Conservation (phyloP, 1,139 yeast genomes). For the Citeromyces siamensis region DNA sequence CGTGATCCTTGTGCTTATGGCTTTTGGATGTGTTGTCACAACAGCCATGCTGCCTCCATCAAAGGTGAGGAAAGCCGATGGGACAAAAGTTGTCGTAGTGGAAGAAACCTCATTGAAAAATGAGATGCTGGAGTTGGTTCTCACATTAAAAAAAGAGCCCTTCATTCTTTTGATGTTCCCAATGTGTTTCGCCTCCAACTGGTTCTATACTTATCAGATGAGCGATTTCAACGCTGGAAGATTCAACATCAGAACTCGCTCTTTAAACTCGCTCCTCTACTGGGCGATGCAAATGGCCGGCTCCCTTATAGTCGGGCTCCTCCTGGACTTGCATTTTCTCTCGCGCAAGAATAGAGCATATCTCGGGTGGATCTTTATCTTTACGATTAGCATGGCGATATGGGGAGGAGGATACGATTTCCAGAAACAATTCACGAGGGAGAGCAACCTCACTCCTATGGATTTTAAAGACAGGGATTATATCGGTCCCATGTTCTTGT, state of each 20-base stretch:
- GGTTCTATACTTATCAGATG: constrained; percentile 52
- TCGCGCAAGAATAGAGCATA: constrained; percentile 31
- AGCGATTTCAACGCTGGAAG: constrained; percentile 41
- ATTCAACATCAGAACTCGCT: constrained; percentile 43
- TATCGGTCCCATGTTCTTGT: constrained; percentile 36
- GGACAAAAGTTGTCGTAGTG: constrained; percentile 32
- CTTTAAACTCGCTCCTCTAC: constrained; percentile 43
- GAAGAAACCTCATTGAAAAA: constrained; percentile 34
- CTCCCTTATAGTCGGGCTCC: constrained; percentile 30
- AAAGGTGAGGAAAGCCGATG: constrained; percentile 39
- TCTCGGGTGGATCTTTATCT: constrained; percentile 29
- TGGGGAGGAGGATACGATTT: constrained; percentile 54
- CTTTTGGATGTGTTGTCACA: constrained; percentile 33
- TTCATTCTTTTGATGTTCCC: constrained; percentile 31
- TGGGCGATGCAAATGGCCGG: constrained; percentile 49
- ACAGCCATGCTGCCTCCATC: constrained; percentile 33
- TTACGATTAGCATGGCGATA: constrained; percentile 30
- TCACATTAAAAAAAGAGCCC: constrained; percentile 31
- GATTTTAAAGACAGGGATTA: constrained; percentile 26
- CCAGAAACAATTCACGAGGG: constrained; percentile 33
- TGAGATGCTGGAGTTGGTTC: constrained; percentile 30
- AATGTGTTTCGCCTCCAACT: constrained; percentile 47
- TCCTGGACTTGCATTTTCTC: constrained; percentile 30
- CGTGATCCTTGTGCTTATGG: constrained; percentile 45
- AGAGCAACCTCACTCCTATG: constrained; percentile 18